Base-by-base conservation (phyloP, 2,329 filamentous ascomycete species). In the Trichophyton schoenleinii region DNA sequence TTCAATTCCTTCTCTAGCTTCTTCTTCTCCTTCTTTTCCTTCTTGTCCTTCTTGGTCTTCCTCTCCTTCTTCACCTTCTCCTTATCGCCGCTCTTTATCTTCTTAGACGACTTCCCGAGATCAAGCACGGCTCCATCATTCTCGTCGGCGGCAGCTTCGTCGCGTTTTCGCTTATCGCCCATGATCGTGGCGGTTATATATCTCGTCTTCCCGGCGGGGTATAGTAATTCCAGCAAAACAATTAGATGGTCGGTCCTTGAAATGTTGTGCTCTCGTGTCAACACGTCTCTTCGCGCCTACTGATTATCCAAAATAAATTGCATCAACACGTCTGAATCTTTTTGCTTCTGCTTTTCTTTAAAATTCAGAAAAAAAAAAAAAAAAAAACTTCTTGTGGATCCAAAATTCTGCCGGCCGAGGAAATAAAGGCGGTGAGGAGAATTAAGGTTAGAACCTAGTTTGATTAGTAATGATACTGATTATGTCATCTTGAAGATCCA, bases 41-140 rank as follows among this genome's bases (percentile, higher is more conserved):
- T 60, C 57, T 69, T 66, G 25, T 62, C 36, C 62, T 63, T 63
- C 38, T 66, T 68, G 62, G 64, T 68, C 62, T 65, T 67, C 63
- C 59, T 59, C 6, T 63, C 57, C 20, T 60, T 55, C 46, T 65
- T 59, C 11, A 48, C 49, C 22, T 63, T 62, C 20, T 61, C 57
- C 28, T 62, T 60, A 8, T 63, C 48, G 38, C 52, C 36, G 31
- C 61, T 59, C 48, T 66, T 66, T 28, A 62, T 18, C 42, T 63
- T 66, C 59, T 64, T 65, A 28, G 57, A 38, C 11, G 34, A 53
- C 8, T 62, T 62, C 25, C 44, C 34, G 44, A 49, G 36, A 34
- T 65, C 44, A 22, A 48, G 63, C 7, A 60, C 61, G n/a, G 41
- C 42, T 49, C 53, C 58, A 44, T 63, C 64, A 11, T 63, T 62